Evolutionary conservation across 73 alveolate genomes (phyloP), one percentile per base, ranked within the genome.

Genomic region (Paraurostyla sp.): DNA sequence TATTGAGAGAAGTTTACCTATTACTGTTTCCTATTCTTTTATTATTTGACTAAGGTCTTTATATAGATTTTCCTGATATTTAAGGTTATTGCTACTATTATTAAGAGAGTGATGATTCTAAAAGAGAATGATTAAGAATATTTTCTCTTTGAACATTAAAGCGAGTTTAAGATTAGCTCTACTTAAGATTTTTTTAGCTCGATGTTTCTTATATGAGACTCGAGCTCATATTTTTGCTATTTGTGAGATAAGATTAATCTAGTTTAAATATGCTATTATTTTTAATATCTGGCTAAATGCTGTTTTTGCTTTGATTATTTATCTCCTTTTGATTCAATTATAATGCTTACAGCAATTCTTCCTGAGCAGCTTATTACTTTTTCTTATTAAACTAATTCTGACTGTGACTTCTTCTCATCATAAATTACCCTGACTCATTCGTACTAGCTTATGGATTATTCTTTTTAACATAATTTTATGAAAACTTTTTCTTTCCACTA

Each of bases 391-490:
- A 65, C 42, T 22, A 4, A 38, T 42, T 65, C 25, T 65, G 58
- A 40, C 82, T 65, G 58, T 65, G 35, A 22, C 82, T 65, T 38
- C 82, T 65, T 65, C 82, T 65, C 82, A 65, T 65, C 82, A 65
- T 65, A 65, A 65, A 65, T n/a, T n/a, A n/a, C n/a, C n/a, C n/a
- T n/a, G n/a, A n/a, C n/a, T n/a, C n/a, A n/a, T n/a, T n/a, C n/a
- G n/a, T n/a, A n/a, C n/a, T n/a, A n/a, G n/a, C n/a, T n/a, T n/a
- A n/a, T n/a, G n/a, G n/a, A n/a, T n/a, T n/a, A n/a, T n/a, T n/a
- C n/a, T n/a, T n/a, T n/a, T n/a, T n/a, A n/a, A n/a, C n/a, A n/a
- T n/a, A n/a, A n/a, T n/a, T n/a, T n/a, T n/a, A n/a, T n/a, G n/a
- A n/a, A n/a, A n/a, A n/a, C n/a, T n/a, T n/a, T n/a, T n/a, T n/a